Evolutionary conservation across 148 eudicot species (phyloP).

Genomic region (Amaranthus hypochondriacus): DNA sequence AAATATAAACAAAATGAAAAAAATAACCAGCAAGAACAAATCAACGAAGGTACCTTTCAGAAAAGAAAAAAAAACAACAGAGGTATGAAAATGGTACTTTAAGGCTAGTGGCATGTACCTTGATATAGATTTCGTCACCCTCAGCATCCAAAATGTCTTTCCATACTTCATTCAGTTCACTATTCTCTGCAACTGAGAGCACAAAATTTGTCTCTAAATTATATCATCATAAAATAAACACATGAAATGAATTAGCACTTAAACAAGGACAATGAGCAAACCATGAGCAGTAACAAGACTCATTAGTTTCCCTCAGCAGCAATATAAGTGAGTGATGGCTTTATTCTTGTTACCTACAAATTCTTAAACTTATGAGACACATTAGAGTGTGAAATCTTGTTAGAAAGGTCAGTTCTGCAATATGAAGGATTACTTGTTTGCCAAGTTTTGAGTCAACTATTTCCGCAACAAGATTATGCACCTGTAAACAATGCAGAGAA

Average conservation of each 20-base stretch:
- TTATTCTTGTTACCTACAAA: slow-evolving; percentile 66
- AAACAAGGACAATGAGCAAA: slow-evolving; percentile 17
- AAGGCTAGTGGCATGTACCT: slow-evolving; percentile 39
- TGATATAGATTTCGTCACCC: slow-evolving; percentile 91
- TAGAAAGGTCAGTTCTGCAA: neutral
- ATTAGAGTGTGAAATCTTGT: slow-evolving; percentile 5
- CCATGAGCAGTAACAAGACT: slow-evolving; percentile 97
- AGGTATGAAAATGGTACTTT: neutral
- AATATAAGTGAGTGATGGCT: slow-evolving; percentile 74
- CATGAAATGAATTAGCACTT: neutral
- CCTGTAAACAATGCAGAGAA: slow-evolving; percentile 38
- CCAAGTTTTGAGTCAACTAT: slow-evolving; percentile 91
- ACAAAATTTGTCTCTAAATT: slow-evolving; percentile 13
- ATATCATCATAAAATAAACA: neutral
- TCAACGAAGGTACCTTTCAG: too few species aligned
- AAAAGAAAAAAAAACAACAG: too few species aligned
- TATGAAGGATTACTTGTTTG: slow-evolving; percentile 60
- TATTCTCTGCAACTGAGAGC: slow-evolving; percentile 69
- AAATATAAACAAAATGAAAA: too few species aligned
- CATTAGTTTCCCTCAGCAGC: slow-evolving; percentile 96
- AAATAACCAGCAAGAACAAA: too few species aligned
- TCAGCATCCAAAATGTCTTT: slow-evolving; percentile 82
- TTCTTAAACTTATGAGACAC: slow-evolving; percentile 10
- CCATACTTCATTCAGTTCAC: slow-evolving; percentile 82
- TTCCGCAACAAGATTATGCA: slow-evolving; percentile 95